phyloP scores from a whole-genome alignment of 31 red algal genomes.

The Bonnemaisonia californica region DNA sequence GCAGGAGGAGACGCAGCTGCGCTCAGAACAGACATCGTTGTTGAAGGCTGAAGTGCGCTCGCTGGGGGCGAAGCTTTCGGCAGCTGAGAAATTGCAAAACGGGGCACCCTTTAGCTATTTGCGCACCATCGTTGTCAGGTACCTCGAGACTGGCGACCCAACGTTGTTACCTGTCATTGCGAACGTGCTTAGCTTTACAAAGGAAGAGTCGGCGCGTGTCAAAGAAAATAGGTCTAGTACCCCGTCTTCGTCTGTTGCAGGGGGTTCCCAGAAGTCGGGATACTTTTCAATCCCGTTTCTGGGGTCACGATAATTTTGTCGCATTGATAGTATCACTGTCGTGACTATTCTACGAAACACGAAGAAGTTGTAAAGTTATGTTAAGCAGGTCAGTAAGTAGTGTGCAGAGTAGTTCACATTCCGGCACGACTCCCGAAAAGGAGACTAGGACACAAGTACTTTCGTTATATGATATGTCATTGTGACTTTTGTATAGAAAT shows the following conservation, averaged over 20 bases:
- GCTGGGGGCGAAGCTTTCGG: slow-evolving; percentile 26
- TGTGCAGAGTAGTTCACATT: no score
- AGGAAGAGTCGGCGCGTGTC: slow-evolving; percentile 27
- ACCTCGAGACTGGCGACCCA: slow-evolving; percentile 34
- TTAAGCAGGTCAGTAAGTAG: no score
- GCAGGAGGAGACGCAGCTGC: slow-evolving; percentile 18
- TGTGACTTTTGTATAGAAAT: no score
- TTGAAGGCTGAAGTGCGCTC: slow-evolving; percentile 30
- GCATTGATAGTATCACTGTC: no score
- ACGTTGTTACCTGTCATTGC: slow-evolving; percentile 31
- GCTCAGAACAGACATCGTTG: slow-evolving; percentile 14
- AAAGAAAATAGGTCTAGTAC: slow-evolving; percentile 7
- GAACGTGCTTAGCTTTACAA: slow-evolving; percentile 36
- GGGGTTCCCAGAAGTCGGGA: slow-evolving; percentile 5
- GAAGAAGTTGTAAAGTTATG: no score
- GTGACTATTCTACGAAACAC: no score
- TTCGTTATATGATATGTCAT: no score
- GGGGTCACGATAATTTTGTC: slow-evolving; percentile 27
- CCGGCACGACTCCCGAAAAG: no score
- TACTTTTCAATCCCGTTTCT: slow-evolving; percentile 31
- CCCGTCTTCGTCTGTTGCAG: background rate
- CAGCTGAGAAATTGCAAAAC: slow-evolving; percentile 37
- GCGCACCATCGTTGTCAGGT: slow-evolving; percentile 38
- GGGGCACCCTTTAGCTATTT: slow-evolving; percentile 41
- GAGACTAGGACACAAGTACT: no score